Evolutionary conservation across 1,284 basidiomycete species (phyloP).

Genomic region (Porodaedalea pini): DNA sequence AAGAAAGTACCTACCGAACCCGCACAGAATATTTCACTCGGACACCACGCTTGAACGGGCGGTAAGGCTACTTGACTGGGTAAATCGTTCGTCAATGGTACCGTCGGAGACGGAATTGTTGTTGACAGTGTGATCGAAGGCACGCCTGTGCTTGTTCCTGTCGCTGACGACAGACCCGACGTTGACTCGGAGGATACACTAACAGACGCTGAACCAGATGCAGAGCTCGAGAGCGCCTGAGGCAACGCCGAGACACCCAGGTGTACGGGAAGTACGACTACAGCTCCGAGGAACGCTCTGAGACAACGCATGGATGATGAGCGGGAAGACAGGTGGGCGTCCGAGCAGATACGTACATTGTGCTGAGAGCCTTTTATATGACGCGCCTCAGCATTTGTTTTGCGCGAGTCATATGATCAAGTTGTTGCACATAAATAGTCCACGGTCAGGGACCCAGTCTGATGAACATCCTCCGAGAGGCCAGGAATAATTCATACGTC

Average conservation of each 20-base stretch:
- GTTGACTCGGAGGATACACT: too few species aligned
- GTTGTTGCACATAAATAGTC: background rate
- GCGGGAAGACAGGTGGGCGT: background rate
- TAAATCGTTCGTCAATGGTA: conserved; percentile 47
- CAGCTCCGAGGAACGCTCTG: background rate
- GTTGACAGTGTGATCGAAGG: conserved; percentile 51
- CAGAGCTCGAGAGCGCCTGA: conserved; percentile 9
- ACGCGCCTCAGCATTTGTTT: background rate
- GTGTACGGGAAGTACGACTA: conserved; percentile 3
- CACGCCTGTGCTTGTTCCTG: conserved; percentile 21
- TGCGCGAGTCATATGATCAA: conserved; percentile 8
- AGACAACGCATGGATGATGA: background rate
- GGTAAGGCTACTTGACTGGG: conserved; percentile 70
- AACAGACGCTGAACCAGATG: background rate
- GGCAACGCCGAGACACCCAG: conserved; percentile 5
- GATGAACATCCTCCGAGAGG: background rate
- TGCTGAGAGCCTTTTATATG: background rate
- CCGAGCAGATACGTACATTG: background rate
- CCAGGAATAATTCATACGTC: too few species aligned
- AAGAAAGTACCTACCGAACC: conserved; percentile 53
- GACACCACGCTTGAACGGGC: conserved; percentile 74
- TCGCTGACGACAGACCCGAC: conserved; percentile 19
- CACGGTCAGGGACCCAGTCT: background rate
- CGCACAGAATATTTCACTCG: conserved; percentile 80
- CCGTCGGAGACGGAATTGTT: conserved; percentile 61